Evolutionary conservation across 495 filamentous ascomycete species (phyloP), one percentile per base, ranked within the genome.

Genomic region (Daldinia vernicosa): DNA sequence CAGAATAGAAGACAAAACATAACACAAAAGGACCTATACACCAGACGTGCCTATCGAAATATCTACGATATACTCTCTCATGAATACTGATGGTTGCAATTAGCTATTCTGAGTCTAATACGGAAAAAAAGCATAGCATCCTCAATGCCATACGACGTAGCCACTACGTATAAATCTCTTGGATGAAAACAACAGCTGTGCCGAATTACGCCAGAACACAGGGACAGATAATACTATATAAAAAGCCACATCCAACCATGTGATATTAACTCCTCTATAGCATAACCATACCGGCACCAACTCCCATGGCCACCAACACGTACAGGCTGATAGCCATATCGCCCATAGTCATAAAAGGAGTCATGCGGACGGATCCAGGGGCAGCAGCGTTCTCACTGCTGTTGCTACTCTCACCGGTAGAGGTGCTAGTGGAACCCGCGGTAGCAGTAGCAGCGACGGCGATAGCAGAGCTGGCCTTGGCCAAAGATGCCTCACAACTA

Each of bases 201-300:
- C 43, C 32, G 19, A 71, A 66, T 9, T 54, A 50, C 45, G 56
- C 35, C 40, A 30, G 24, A 33, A 66, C 51, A 67, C 22, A 37
- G 12, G n/a, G 22, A 28, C 43, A 9, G 6, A 17, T 8, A 12
- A 64, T 32, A 60, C 37, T 27, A 59, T 15, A 63, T 63, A 55
- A 30, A 59, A 60, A 62, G 15, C 6, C 51, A 22, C 35, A 56
- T 54, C 26, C 30, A 32, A 61, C 45, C 30, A 5, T 15, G 24
- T 33, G 15, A 24, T 63, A 27, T 26, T 33, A 32, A 60, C 6
- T 37, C 24, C 26, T 17, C 86, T 90, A 97, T 79, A 97, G 79
- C 71, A 93, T 74, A 61, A 95, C 82, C 92, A 97, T 94, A 58
- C 86, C 88, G 60, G 84, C 86, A 74, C 92, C 93, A 39, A 90